Evolutionary conservation across 371 early-diverging fungal genomes (phyloP).

Genomic region (Zopfochytrium polystomum): DNA sequence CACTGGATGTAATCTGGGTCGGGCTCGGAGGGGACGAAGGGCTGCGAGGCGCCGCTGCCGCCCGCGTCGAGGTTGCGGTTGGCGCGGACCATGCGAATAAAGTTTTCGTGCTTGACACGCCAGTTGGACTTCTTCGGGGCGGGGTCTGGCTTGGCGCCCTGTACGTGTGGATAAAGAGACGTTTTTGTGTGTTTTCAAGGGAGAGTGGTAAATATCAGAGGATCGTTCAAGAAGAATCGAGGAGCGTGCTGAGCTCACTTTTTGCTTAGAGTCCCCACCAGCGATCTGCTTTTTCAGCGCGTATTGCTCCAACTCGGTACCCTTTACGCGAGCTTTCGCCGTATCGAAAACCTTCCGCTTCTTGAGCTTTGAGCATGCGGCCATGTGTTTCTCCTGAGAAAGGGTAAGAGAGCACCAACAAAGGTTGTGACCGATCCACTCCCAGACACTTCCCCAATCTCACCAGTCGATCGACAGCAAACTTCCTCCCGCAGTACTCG

Average conservation of each 20-base stretch:
- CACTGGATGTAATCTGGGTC: conserved; percentile 49
- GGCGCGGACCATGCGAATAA: conserved; percentile 44
- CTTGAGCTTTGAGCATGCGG: conserved; percentile 39
- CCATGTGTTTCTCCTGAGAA: conserved; percentile 40
- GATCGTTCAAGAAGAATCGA: too few species aligned
- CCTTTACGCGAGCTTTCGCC: conserved; percentile 39
- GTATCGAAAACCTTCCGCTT: conserved; percentile 47
- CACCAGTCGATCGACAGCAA: conserved; percentile 5
- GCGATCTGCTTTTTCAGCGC: conserved; percentile 12
- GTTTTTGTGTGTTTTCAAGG: neutral
- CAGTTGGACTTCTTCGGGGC: conserved; percentile 38
- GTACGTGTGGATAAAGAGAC: neutral
- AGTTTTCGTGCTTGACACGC: conserved; percentile 46
- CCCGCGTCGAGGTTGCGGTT: conserved; percentile 21
- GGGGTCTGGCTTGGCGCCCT: conserved; percentile 10
- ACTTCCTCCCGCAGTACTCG: conserved; percentile 8
- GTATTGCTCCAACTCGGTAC: conserved; percentile 52
- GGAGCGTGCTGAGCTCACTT: too few species aligned
- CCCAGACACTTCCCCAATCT: too few species aligned
- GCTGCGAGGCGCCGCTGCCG: neutral
- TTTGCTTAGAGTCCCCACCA: conserved; percentile 3
- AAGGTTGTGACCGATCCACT: too few species aligned
- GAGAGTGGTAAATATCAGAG: neutral
- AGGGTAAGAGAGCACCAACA: neutral
- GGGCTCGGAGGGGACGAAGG: conserved; percentile 24